A percentile compares a stretch with the other conserved stretches of the same genome.
Evolutionary conservation across 106 monocot genomes (phyloP).

Genomic region (Apostasia ramifera): DNA sequence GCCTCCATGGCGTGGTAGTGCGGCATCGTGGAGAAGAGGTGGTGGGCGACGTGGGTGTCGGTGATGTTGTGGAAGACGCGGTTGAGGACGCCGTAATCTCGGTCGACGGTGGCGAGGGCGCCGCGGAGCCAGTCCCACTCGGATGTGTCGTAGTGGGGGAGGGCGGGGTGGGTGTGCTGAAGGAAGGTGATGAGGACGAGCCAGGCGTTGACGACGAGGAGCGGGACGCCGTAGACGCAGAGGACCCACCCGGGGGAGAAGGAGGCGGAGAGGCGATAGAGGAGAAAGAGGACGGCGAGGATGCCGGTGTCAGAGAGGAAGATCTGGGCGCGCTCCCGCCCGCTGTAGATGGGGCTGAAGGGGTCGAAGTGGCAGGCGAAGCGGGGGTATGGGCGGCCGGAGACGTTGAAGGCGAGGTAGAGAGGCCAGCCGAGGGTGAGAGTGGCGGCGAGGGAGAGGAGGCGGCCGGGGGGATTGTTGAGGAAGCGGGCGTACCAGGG

Average conservation of each 20-base stretch:
- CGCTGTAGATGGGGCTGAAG: constrained; percentile 50
- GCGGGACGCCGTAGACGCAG: constrained; percentile 35
- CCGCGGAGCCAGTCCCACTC: constrained; percentile 77
- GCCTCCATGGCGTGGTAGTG: constrained; percentile 63
- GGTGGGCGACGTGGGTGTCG: constrained; percentile 46
- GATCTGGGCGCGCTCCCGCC: constrained; percentile 32
- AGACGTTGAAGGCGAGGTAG: constrained; percentile 55
- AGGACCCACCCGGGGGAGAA: constrained; percentile 16
- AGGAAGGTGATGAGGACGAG: constrained; percentile 48
- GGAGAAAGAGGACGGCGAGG: constrained; percentile 6
- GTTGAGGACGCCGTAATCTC: constrained; percentile 36
- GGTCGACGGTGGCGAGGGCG: constrained; percentile 47
- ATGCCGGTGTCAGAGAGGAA: constrained; percentile 28
- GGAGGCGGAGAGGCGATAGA: constrained; percentile 21
- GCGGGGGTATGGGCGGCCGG: constrained; percentile 51
- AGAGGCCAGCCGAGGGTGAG: constrained; percentile 74
- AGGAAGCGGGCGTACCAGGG: constrained; percentile 50
- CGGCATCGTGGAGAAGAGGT: constrained; percentile 49
- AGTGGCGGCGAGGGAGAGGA: constrained; percentile 29
- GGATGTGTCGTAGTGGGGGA: constrained; percentile 46
- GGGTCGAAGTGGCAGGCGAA: constrained; percentile 71
- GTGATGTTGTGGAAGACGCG: constrained; percentile 45
- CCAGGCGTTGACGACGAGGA: constrained; percentile 36
- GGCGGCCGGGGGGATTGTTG: constrained; percentile 59
- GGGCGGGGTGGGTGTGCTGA: constrained; percentile 56